phyloP scores from a whole-genome alignment of 345 rosid species.

The Populus pruinosa region DNA sequence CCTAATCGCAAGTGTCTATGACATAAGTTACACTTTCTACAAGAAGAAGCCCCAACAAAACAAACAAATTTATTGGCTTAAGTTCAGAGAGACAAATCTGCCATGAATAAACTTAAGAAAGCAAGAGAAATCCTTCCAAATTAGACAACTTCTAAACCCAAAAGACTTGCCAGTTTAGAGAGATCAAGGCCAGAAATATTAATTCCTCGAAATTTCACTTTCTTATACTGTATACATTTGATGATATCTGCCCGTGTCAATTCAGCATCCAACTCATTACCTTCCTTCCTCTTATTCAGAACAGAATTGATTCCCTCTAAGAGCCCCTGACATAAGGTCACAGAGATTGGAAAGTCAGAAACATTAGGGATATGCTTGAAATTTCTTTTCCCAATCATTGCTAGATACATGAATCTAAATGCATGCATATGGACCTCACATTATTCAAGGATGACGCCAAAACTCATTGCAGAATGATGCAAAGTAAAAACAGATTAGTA shows the following conservation, averaged over 20 bases:
- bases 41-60: neutral
- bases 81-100: neutral
- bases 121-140: slow-evolving; percentile 10
- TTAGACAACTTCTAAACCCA: neutral
- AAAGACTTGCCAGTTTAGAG: slow-evolving; percentile 72
- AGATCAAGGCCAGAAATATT: slow-evolving; percentile 90
- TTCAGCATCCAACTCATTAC: slow-evolving; percentile 57
- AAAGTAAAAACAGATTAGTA: neutral
- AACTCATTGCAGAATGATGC: neutral
- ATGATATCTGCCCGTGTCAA: slow-evolving; percentile 75
- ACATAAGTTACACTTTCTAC: neutral
- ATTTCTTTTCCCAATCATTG: neutral
- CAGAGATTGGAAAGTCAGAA: neutral
- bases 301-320: slow-evolving; percentile 48
- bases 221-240: slow-evolving; percentile 80
- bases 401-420: neutral
- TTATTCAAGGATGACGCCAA: neutral
- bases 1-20: neutral
- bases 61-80: neutral
- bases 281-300: slow-evolving; percentile 49
- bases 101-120: neutral
- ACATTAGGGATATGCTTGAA: neutral
- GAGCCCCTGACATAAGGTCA: slow-evolving; percentile 51
- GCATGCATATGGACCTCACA: neutral
- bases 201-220: slow-evolving; percentile 75